phyloP scores from a whole-genome alignment of 495 filamentous ascomycete genomes.

The Penicillium herquei region DNA sequence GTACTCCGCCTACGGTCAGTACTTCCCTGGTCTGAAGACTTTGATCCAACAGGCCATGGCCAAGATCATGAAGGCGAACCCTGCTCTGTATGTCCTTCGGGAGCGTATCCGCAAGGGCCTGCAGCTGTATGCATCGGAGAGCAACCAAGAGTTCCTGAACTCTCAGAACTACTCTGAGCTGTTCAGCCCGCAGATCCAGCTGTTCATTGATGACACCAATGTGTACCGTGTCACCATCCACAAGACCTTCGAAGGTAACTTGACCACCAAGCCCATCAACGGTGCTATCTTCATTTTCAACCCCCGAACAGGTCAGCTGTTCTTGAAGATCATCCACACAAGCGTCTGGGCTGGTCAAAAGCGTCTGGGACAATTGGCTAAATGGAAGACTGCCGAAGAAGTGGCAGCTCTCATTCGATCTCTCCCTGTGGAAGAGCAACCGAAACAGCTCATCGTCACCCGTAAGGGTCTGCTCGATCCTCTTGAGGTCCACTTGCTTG shows the following conservation, averaged over 20 bases:
- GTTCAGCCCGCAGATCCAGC: constrained; percentile 98
- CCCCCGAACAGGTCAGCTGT: constrained; percentile 93
- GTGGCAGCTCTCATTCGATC: constrained; percentile 96
- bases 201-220: constrained; percentile 99
- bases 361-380: constrained; percentile 95
- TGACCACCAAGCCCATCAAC: constrained; percentile 99
- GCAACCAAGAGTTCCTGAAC: constrained; percentile 99
- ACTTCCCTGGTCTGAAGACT: constrained; percentile 98
- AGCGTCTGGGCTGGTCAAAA: constrained; percentile 99
- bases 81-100: constrained; percentile 90
- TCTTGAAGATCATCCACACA: constrained; percentile 99
- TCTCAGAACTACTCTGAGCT: constrained; percentile 99
- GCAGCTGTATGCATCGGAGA: constrained; percentile 97
- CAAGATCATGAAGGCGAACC: constrained; percentile 99
- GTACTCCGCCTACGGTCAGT: constrained; percentile 96
- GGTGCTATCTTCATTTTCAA: constrained; percentile 99
- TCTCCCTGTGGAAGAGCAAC: constrained; percentile 96
- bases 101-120: constrained; percentile 99
- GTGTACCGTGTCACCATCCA: constrained; percentile 99
- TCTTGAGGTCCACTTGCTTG: constrained; percentile 92
- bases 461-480: constrained; percentile 97
- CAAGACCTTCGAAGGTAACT: constrained; percentile 99
- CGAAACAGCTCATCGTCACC: constrained; percentile 98
- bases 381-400: constrained; percentile 99
- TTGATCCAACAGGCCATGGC: constrained; percentile 97